Conservation (phyloP, 306 rosid species). For the Fragaria nilgerrensis region DNA sequence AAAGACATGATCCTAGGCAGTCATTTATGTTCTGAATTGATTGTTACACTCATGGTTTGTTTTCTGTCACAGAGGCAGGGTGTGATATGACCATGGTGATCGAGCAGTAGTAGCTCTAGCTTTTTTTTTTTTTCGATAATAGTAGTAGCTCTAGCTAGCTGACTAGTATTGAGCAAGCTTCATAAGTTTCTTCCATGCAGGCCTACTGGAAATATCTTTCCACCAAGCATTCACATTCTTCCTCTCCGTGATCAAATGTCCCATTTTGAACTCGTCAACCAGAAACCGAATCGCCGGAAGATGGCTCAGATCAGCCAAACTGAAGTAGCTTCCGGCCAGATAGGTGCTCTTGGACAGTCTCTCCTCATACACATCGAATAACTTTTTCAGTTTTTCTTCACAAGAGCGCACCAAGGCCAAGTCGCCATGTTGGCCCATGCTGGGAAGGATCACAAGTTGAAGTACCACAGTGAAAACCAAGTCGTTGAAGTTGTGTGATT, state of each 20-base stretch:
- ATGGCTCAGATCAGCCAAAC: constrained; percentile 64
- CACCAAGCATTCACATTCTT: constrained; percentile 65
- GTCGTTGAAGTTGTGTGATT: constrained; percentile 69
- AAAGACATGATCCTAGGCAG: background rate
- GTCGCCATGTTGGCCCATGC: constrained; percentile 48
- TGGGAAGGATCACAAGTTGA: constrained; percentile 52
- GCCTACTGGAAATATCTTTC: constrained; percentile 53
- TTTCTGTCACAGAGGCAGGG: background rate
- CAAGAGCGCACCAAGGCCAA: constrained; percentile 30
- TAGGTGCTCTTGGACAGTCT: constrained; percentile 42
- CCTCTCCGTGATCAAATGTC: constrained; percentile 47
- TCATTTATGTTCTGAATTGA: background rate
- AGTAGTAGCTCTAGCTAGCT: background rate
- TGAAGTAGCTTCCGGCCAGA: constrained; percentile 56
- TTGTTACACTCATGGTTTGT: background rate
- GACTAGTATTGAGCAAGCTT: constrained; percentile 20
- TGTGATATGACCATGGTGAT: background rate
- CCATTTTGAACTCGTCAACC: constrained; percentile 43
- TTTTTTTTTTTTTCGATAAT: too few relatives aligned
- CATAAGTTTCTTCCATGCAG: constrained; percentile 64
- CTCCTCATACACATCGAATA: constrained; percentile 59
- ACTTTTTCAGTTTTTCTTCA: constrained; percentile 45
- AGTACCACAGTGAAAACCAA: constrained; percentile 45
- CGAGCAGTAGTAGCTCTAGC: background rate
- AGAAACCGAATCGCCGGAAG: constrained; percentile 58